Conservation (phyloP, 1,284 basidiomycete species). For the Peniophora sp. region DNA sequence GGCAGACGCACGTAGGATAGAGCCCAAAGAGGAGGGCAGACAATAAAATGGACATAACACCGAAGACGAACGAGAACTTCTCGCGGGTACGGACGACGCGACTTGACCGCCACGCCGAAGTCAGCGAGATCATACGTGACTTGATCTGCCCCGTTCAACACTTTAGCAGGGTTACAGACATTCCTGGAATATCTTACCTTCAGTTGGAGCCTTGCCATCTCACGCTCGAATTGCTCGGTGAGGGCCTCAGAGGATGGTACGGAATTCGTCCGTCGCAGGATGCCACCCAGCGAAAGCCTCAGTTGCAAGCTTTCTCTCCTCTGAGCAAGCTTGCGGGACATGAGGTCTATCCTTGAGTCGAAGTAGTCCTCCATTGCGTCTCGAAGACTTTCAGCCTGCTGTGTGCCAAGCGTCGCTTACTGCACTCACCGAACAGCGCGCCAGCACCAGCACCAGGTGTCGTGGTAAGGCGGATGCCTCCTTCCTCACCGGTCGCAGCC, state of each 20-base stretch:
- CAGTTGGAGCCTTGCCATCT: neutral
- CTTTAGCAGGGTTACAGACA: neutral
- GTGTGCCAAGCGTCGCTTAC: neutral
- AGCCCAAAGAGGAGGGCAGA: conserved; percentile 1
- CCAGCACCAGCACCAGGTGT: neutral
- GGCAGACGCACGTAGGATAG: neutral
- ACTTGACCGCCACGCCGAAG: neutral
- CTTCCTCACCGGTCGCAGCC: neutral
- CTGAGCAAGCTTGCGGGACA: neutral
- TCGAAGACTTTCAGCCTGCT: neutral
- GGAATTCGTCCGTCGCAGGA: neutral
- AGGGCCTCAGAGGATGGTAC: neutral
- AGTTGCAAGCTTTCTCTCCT: neutral
- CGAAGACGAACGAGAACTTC: conserved; percentile 1
- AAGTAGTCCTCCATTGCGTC: conserved; percentile 1
- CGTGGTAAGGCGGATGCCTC: neutral
- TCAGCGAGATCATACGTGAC: neutral
- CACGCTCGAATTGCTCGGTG: neutral
- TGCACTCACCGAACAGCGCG: neutral
- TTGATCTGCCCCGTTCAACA: neutral
- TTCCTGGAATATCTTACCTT: neutral
- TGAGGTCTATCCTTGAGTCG: neutral
- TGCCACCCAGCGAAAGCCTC: neutral
- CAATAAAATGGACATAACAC: neutral
- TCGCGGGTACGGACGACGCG: conserved; percentile 1